Evolutionary conservation across 2,329 filamentous ascomycete genomes (phyloP).

Genomic region (Fusarium irregulare): DNA sequence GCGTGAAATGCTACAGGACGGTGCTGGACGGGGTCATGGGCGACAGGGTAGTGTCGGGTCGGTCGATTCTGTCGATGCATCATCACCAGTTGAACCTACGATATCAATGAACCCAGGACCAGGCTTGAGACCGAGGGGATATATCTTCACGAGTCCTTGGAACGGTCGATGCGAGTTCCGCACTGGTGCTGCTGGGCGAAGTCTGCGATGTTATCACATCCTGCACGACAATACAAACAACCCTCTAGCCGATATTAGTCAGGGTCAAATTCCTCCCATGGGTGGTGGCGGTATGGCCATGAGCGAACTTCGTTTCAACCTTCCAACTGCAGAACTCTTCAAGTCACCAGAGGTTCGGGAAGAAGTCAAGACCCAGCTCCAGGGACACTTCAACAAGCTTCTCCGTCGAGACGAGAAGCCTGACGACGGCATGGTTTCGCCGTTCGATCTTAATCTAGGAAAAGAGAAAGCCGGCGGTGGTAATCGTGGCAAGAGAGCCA

Average conservation of each 20-base stretch:
- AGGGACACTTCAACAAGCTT: slow-evolving; percentile 59
- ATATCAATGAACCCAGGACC: slow-evolving; percentile 56
- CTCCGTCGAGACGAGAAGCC: slow-evolving; percentile 50
- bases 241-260: slow-evolving; percentile 55
- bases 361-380: slow-evolving; percentile 50
- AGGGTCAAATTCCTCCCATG: slow-evolving; percentile 45
- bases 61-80: slow-evolving; percentile 48
- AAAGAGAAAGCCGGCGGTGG: slow-evolving; percentile 88
- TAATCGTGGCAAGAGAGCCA: slow-evolving; percentile 85
- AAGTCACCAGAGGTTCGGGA: slow-evolving; percentile 50
- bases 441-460: slow-evolving; percentile 79
- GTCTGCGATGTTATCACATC: slow-evolving; percentile 79
- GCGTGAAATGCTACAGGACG: slow-evolving; percentile 52
- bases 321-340: slow-evolving; percentile 71
- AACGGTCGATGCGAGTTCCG: slow-evolving; percentile 86
- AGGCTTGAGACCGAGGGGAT: slow-evolving; percentile 69
- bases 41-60: slow-evolving; percentile 50
- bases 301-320: slow-evolving; percentile 91
- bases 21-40: slow-evolving; percentile 42
- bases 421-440: slow-evolving; percentile 54
- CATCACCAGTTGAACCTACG: slow-evolving; percentile 45
- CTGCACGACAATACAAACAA: slow-evolving; percentile 63
- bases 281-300: slow-evolving; percentile 54
- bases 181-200: slow-evolving; percentile 80
- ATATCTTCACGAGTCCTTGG: slow-evolving; percentile 88